A percentile compares a stretch with the other conserved stretches of the same genome.
Conservation (phyloP, 2,329 filamentous ascomycete genomes). For the Pezicula rhizophila region DNA sequence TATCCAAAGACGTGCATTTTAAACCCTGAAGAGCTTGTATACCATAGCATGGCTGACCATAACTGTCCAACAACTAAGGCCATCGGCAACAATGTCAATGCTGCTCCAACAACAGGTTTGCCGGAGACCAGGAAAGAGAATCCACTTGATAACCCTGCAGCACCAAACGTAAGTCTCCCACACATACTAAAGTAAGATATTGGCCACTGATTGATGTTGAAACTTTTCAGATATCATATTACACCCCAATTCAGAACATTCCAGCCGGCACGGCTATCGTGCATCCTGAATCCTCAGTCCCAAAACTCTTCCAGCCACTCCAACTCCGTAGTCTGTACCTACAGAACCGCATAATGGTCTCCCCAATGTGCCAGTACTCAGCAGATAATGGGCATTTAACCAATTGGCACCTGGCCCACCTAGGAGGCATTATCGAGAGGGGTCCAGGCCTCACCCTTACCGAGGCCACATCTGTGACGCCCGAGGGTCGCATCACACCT, state of each 20-base stretch:
- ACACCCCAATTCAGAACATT: conserved; percentile 38
- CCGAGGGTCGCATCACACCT: conserved; percentile 75
- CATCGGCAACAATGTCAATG: not conserved
- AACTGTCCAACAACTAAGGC: not conserved
- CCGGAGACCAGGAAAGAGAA: not conserved
- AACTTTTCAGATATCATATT: conserved; percentile 30
- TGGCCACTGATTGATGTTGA: not conserved
- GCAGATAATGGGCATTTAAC: conserved; percentile 66
- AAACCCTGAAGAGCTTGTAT: too few species aligned
- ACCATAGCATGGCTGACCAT: not conserved
- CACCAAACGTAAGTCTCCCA: not conserved
- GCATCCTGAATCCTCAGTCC: conserved; percentile 39
- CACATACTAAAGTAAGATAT: not conserved
- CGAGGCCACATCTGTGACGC: conserved; percentile 70
- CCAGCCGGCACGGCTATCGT: conserved; percentile 34
- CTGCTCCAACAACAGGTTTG: not conserved
- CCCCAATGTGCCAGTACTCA: conserved; percentile 61
- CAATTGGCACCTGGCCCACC: conserved; percentile 70
- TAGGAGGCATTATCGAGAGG: conserved; percentile 68
- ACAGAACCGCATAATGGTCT: conserved; percentile 59
- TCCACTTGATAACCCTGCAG: not conserved
- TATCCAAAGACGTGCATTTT: too few species aligned
- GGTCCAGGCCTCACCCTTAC: conserved; percentile 68
- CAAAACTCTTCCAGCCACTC: conserved; percentile 36
- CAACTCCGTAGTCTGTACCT: conserved; percentile 40